Base-by-base conservation (phyloP, 805 yeast genomes). In the Myxozyma sirexii region DNA sequence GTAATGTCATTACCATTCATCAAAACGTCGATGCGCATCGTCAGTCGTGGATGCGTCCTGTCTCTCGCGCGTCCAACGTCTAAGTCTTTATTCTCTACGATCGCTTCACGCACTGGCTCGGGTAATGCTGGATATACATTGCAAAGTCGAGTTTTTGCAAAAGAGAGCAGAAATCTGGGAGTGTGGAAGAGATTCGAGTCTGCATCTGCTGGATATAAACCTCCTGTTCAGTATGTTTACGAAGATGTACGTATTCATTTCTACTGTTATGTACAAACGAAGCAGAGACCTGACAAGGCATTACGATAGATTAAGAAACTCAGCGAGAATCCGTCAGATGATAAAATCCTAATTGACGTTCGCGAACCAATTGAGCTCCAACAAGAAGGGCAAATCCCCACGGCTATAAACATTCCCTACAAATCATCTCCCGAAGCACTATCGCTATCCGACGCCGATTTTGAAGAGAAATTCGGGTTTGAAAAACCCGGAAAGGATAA, bases 341-440 rank as follows among this genome's bases (percentile, higher is more conserved):
- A 59, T 24, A 59, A 31, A 27, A 55, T 90, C 43, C 75, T 93
- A 39, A 85, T 93, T 24, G 99, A 93, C 71, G 97, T 90, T 21
- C 84, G 99, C 72, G 98, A 93, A 77, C 97, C 97, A 4, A 80
- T 78, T 26, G 99, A 93, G 75, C 80, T 76, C 69, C 76, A 76
- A 39, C 83, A 77, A 49, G 57, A 55, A 44, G 97, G 97, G 44
- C 84, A 82, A 71, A 87, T 93, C 67, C 97, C 97, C 29, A 81
- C 83, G 13, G 86, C 98, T 4, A 74, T 92, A 57, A 94, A 94
- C 71, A 82, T 93, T 59, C 98, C 99, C 19, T 86, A 85, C 76
- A 90, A 90, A 70, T 84, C 94, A 3, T 83, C 92, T 12, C 98
- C 98, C 0, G 96, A 97, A 21, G 98, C 98, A 0, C 79, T 93